Evolutionary conservation across 805 yeast species (phyloP), one percentile per base, ranked within the genome.

Genomic region (Schwanniomyces polymorphus): DNA sequence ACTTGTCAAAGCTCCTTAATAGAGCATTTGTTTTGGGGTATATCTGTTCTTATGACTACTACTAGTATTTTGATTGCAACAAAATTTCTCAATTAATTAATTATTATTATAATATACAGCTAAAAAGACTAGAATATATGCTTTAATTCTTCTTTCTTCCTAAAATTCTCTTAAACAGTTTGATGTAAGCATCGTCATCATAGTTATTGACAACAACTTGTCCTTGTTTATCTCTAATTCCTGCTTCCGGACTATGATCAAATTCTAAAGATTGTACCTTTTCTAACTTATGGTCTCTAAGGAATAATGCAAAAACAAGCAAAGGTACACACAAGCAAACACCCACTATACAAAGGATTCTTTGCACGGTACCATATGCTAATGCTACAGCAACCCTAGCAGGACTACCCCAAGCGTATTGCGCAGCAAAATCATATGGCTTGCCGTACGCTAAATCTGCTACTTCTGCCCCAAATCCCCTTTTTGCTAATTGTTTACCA

Each of bases 391-490:
- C 84, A 2, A 58, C 60, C 64, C 92, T 79, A 49, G 75, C 80
- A 14, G 84, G 79, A 1, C 88, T 70, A 2, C 83, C 90, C 87
- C 88, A 82, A 1, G 81, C 60, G 57, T 83, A 74, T 0, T 56
- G 55, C 2, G 58, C 49, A 42, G 78, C 70, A 53, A 80, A 84
- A 0, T 72, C 63, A 52, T 75, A 74, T 28, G 91, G 91, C 14
- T 74, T 63, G 2, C 70, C 72, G 45, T 54, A 63, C 27, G 61
- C 65, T 16, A 52, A 46, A 16, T 45, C 40, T 3, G 73, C 65
- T 41, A 63, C 52, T 7, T 58, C 50, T 2, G 63, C 37, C 43
- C 67, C 57, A 9, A 78, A 50, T 3, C 64, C 65, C 26, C 57
- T 53, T 6, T 49, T 43, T 7, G 41, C 44, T 45, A 68, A 57